phyloP scores from a whole-genome alignment of 306 rosid species.

The apple (Malus domestica) region ASM211411v1 NC_041794.1:23879001-23879500 shows the following conservation, averaged over 20 bases:
- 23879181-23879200: slow-evolving; percentile 7
- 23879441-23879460: no score
- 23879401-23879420: no score
- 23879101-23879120: neutral
- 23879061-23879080: neutral
- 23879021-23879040: neutral
- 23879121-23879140: slow-evolving; percentile 6
- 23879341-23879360: no score
- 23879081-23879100: neutral
- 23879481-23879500: no score
- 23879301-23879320: no score
- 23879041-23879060: neutral
- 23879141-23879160: neutral
- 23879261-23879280: no score
- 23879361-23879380: no score
- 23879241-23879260: neutral
- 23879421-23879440: no score
- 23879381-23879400: no score
- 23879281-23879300: no score
- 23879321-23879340: no score
- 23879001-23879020: neutral
- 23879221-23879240: neutral
- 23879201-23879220: neutral
- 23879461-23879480: no score
- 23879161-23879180: neutral